These are phyloP conservation scores for Trichosporon sp. DNA, from an alignment of 1,284 basidiomycete genomes.

Conservation along the genomic window DNA sequence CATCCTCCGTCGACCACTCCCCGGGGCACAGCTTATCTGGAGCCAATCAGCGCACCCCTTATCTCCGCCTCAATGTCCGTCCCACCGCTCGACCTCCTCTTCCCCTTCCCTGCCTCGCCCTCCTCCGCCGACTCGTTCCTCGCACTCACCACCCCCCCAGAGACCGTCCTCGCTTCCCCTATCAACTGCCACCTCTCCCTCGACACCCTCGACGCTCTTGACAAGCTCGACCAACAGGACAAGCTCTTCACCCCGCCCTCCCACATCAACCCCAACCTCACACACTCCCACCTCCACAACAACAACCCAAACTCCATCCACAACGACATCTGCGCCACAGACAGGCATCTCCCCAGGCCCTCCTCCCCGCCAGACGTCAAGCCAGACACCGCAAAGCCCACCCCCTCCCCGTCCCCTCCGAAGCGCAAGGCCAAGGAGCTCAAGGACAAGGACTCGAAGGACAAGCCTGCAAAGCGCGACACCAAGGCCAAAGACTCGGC, in stretches of 20 bases:
- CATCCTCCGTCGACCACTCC: background rate
- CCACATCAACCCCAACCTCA: background rate
- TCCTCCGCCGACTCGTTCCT: background rate
- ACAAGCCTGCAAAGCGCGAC: background rate
- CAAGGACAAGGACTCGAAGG: background rate
- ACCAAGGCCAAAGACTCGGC: background rate
- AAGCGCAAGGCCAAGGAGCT: background rate
- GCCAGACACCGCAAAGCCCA: background rate
- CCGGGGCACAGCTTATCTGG: background rate
- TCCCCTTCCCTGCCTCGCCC: background rate
- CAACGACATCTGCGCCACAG: background rate
- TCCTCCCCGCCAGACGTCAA: background rate
- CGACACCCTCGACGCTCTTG: background rate
- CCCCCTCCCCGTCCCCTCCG: background rate
- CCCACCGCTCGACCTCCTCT: background rate
- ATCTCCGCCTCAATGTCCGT: background rate
- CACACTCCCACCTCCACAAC: background rate
- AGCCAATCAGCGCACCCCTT: background rate
- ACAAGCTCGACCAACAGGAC: background rate
- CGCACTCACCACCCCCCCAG: background rate
- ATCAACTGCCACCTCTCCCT: background rate
- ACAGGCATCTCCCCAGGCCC: background rate
- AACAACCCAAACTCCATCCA: background rate
- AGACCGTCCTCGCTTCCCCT: background rate
- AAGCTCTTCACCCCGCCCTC: background rate